Percentiles rank a stretch among this genome's conserved stretches.
Evolutionary conservation across 2,329 filamentous ascomycete species (phyloP).

Genomic region (Seiridium unicorne): DNA sequence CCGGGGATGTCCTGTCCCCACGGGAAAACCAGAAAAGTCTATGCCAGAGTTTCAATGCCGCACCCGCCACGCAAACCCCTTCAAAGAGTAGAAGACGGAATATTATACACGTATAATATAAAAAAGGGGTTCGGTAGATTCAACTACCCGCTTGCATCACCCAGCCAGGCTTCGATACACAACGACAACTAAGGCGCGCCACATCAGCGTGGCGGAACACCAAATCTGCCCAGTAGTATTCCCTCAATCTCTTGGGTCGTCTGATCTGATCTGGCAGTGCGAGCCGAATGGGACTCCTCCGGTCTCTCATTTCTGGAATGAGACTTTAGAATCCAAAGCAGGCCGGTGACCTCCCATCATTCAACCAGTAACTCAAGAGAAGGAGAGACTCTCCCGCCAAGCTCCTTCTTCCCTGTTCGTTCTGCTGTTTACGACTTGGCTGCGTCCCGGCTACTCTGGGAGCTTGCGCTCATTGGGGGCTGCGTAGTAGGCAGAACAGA

Average conservation of each 20-base stretch:
- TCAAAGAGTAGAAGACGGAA: neutral
- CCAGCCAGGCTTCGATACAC: neutral
- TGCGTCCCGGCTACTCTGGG: slow-evolving; percentile 84
- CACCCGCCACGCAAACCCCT: neutral
- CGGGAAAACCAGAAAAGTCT: neutral
- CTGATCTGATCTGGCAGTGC: no score
- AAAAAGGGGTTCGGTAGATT: neutral
- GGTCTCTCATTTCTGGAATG: neutral
- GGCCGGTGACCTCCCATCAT: neutral
- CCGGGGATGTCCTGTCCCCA: neutral
- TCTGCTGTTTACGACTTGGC: slow-evolving; percentile 59
- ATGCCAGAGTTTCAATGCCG: neutral
- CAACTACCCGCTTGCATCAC: neutral
- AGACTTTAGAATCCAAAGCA: neutral
- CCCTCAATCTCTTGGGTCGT: no score
- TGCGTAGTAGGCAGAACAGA: slow-evolving; percentile 67
- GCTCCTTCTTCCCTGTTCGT: neutral
- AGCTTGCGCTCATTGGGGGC: slow-evolving; percentile 80
- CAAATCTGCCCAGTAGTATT: no score
- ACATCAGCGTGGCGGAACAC: no score
- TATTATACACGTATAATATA: slow-evolving; percentile 1
- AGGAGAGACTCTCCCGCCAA: neutral
- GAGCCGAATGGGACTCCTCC: no score
- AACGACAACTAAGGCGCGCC: neutral
- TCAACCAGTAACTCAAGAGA: no score